Evolutionary conservation across 2,329 filamentous ascomycete genomes (phyloP), one percentile per base, ranked within the genome.

Genomic region (Alternaria longipes): DNA sequence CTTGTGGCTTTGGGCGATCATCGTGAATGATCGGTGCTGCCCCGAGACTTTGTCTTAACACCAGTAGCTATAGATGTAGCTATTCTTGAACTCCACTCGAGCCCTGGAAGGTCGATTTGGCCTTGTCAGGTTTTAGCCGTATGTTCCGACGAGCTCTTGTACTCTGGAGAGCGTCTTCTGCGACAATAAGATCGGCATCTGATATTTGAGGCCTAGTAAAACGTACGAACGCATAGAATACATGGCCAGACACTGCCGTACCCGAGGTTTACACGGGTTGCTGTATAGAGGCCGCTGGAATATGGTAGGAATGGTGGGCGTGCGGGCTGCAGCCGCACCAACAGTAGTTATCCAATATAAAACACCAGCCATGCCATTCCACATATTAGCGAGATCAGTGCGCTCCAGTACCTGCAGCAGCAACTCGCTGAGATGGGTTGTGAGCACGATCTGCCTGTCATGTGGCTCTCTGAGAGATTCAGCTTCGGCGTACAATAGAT

Each of bases 341-440:
- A 78, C 72, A 3, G 66, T 55, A 18, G 68, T 64, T 12, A 75
- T 69, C 76, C 75, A 79, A 60, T 78, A 78, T 18, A 77, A 67
- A 5, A 77, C 72, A 7, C 76, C 76, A 16, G 69, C 64, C 72
- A 79, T 74, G 46, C 72, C 62, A 45, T 65, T 63, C 76, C 77
- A 78, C 5, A 75, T 20, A n/a, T 72, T 66, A 8, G 54, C 60
- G 5, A 63, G 66, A 34, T 77, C 64, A 14, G 74, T 69, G 12
- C 62, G 67, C 38, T 67, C 51, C 8, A 78, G 42, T 14, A 59
- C 68, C 20, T 74, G 63, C 54, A 70, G 69, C 2, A 76, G 57
- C 14, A 60, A 40, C n/a, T 71, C 60, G 11, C 62, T 68, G 8
- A 74, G 67, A 4, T 63, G 63, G 3, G 46, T 57, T 8, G 63